phyloP scores from a whole-genome alignment of 805 yeast species.

The Pichia kluyveri region DNA sequence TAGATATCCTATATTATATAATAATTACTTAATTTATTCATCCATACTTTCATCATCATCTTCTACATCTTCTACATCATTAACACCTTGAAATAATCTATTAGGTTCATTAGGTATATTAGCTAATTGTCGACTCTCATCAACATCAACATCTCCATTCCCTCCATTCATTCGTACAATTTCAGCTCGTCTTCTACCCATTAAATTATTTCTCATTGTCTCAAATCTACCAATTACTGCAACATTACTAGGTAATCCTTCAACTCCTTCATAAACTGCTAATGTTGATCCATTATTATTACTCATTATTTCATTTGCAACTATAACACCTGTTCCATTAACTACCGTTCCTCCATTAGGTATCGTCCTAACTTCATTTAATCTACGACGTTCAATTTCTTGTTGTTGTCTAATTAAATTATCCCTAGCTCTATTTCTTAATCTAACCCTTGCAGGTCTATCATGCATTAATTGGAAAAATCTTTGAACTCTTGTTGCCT shows the following conservation, averaged over 20 bases:
- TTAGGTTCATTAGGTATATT: constrained; percentile 2
- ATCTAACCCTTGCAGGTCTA: constrained; percentile 10
- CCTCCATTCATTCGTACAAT: constrained; percentile 7
- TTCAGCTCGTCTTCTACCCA: not conserved
- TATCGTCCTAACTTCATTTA: not conserved
- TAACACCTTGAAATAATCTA: not conserved
- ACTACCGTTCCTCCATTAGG: no score
- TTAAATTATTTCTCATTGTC: not conserved
- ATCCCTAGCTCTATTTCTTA: constrained; percentile 6
- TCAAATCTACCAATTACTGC: not conserved
- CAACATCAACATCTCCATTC: not conserved
- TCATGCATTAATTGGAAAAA: constrained; percentile 22
- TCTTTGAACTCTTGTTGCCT: constrained; percentile 24
- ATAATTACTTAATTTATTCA: constrained; percentile 15
- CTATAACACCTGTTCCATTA: no score
- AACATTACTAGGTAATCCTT: not conserved
- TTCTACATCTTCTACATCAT: constrained; percentile 13
- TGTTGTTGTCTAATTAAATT: constrained; percentile 9
- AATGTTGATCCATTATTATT: not conserved
- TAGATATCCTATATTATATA: not conserved
- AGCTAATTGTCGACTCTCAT: not conserved
- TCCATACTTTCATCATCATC: constrained; percentile 38
- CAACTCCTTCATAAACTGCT: not conserved
- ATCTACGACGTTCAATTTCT: not conserved
- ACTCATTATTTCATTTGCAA: not conserved